These are phyloP conservation scores for Blastocystis sp. DNA, from an alignment of 352 stramenopile genomes.

Conservation along the genomic window DNA sequence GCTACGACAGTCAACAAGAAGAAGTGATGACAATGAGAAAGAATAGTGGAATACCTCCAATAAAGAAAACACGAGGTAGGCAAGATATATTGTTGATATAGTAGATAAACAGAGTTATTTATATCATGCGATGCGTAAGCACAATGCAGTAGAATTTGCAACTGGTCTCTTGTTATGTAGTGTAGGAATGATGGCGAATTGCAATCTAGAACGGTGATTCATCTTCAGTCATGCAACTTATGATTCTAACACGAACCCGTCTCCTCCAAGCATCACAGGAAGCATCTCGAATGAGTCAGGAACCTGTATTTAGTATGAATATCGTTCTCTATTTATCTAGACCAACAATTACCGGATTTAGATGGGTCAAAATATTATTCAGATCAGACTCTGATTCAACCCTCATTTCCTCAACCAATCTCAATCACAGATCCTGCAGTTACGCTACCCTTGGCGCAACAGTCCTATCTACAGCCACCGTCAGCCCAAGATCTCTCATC, in stretches of 20 bases:
- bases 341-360: background rate
- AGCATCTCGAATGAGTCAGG: too few species aligned
- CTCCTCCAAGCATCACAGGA: background rate
- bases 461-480: background rate
- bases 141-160: background rate
- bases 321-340: background rate
- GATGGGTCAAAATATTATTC: background rate
- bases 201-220: background rate
- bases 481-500: background rate
- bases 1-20: conserved; percentile 15
- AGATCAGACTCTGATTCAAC: background rate
- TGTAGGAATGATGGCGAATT: background rate
- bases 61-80: conserved; percentile 26
- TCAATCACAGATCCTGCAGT: background rate
- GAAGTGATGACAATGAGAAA: background rate
- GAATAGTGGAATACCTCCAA: background rate
- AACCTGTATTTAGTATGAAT: background rate
- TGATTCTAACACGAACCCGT: background rate
- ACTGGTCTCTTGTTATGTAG: background rate
- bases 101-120: conserved; percentile 54
- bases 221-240: background rate
- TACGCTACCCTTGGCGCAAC: background rate
- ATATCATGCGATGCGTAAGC: conserved; percentile 4
- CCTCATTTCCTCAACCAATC: background rate
- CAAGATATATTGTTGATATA: background rate